Evolutionary conservation across 345 rosid species (phyloP), one percentile per base, ranked within the genome.

Genomic region (Euclidium syriacum): DNA sequence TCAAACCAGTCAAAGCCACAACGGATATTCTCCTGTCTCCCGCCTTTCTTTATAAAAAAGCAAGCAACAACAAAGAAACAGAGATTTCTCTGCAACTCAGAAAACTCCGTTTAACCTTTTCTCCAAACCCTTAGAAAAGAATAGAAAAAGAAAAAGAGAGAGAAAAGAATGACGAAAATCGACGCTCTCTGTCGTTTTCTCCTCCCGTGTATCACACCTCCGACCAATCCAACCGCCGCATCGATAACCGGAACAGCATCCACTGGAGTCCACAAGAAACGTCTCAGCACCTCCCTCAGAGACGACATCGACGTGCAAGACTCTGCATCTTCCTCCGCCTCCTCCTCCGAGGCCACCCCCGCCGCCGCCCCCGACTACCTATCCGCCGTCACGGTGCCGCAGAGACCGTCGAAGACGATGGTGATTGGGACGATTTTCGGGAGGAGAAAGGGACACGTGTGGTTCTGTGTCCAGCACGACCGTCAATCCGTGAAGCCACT

Each of bases 381-480:
- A 0, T 72, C 68, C 6, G 62, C 80, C 1, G 71, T 81, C 0
- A 41, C 71, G 2, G 71, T 17, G 3, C 72, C 76, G 23, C 76
- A 44, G 19, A 84, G 92, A 30, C 90, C 80, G 4, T 88, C 95
- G 23, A 86, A 78, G 79, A 78, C 96, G 14, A 85, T 88, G 90
- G 95, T 80, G 25, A 82, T 81, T 42, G 96, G 96, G 3, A 91
- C 96, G 15, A 76, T 91, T 15, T 91, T 85, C 70, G 96, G 95
- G 7, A 73, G 67, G 34, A 88, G 90, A 39, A 83, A 85, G 15
- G 92, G 96, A 54, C 95, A 85, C 73, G 95, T 86, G 30, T 88
- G 95, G 90, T 80, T 91, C 84, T 86, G 95, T 52, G 52, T 91
- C 73, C 96, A 91, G 46, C 83, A 80, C 59, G 77, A 86, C 70